Percentiles rank a stretch among this genome's conserved stretches.
These are phyloP conservation scores for Tuber umbilicatum DNA, from an alignment of 495 filamentous ascomycete genomes.

Conservation along the genomic window DNA sequence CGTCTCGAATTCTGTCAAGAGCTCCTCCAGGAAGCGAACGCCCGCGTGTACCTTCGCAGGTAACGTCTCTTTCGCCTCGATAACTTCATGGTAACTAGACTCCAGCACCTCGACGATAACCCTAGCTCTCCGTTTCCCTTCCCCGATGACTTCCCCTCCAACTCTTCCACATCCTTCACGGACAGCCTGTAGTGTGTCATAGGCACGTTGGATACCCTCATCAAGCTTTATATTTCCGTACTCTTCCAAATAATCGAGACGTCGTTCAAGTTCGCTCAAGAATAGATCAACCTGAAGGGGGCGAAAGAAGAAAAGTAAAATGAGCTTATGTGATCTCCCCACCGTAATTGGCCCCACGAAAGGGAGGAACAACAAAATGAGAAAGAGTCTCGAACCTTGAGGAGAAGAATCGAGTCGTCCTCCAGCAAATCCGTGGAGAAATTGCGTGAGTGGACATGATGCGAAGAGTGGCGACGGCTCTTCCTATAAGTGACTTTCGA, in stretches of 20 bases:
- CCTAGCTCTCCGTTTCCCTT: conserved; percentile 72
- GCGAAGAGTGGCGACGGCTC: conserved; percentile 26
- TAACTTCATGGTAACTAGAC: conserved; percentile 75
- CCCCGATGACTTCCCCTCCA: conserved; percentile 84
- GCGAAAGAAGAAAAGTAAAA: not conserved
- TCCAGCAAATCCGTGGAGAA: conserved; percentile 39
- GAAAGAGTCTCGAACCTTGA: conserved; percentile 33
- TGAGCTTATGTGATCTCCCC: not conserved
- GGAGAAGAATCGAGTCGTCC: conserved; percentile 33
- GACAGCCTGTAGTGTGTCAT: conserved; percentile 78
- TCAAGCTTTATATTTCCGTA: conserved; percentile 81
- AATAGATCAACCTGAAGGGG: conserved; percentile 71
- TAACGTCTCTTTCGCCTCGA: conserved; percentile 76
- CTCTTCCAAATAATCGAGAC: conserved; percentile 80
- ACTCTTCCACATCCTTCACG: conserved; percentile 79
- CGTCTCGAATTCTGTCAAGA: conserved; percentile 74
- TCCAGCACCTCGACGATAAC: conserved; percentile 94
- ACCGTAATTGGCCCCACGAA: not conserved
- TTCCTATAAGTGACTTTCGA: conserved; percentile 21
- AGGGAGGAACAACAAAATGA: not conserved
- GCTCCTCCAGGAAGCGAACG: conserved; percentile 74
- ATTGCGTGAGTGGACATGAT: conserved; percentile 28
- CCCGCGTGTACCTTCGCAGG: conserved; percentile 85
- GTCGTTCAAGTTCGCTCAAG: conserved; percentile 75
- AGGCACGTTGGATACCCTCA: conserved; percentile 70